Evolutionary conservation across 495 filamentous ascomycete species (phyloP), one percentile per base, ranked within the genome.

Genomic region (Neurospora sp.): DNA sequence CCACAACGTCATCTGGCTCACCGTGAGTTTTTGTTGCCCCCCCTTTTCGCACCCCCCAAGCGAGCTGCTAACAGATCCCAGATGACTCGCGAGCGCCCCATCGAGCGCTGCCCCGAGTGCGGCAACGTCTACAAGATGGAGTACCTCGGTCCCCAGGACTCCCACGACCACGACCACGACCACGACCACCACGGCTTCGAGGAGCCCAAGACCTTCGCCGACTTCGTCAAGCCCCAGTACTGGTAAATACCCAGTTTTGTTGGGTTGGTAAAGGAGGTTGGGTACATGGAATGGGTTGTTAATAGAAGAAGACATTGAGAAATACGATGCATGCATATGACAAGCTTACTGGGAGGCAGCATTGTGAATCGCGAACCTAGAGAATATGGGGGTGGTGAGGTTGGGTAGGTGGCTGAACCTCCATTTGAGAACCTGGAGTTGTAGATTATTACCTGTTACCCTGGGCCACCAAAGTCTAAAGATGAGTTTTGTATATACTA

Each of bases 81-180:
- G 93, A 90, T 94, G 81, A 91, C 92, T 78, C 93, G 94, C 78
- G 91, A 94, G 74, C 94, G 94, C 82, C 96, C 96, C 47, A 79
- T 97, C 74, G 90, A 96, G 85, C 93, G 96, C 78, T 99, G 96
- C 90, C 86, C 88, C 79, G 96, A 99, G 87, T 99, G 96, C 86
- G 96, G 96, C 70, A 90, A 89, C 85, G 93, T 94, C 76, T 92
- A 94, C 84, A 97, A 96, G 90, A 93, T 98, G 90, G 92, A 98
- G 81, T 99, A 98, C 81, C 81, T 98, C 71, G 96, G 96, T 42
- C 92, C 94, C 39, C 78, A 87, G 78, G 91, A 92, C 74, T 83
- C 72, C 65, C 68, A 74, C 45, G 70, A 38, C 74, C 86, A 91
- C 79, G 83, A 82, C 65, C 85, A 90, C 75, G 82, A 87, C 78